phyloP scores from a whole-genome alignment of 495 filamentous ascomycete genomes.

The Podospora tetraspora region DNA sequence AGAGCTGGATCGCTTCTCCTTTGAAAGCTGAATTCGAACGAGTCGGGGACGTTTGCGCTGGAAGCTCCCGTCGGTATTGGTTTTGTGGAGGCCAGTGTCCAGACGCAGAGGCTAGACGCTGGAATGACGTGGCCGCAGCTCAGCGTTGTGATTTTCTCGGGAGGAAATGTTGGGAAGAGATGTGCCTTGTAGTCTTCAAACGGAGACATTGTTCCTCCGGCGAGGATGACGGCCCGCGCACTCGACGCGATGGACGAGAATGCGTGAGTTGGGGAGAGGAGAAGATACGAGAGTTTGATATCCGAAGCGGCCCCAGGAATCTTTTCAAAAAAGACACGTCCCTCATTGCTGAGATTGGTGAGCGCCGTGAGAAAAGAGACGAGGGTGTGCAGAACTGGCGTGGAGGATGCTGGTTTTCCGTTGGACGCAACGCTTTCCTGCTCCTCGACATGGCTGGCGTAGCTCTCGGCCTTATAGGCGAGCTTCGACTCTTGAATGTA shows the following conservation, averaged over 20 bases:
- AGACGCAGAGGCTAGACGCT: constrained; percentile 68
- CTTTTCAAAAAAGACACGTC: constrained; percentile 74
- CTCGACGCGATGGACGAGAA: constrained; percentile 85
- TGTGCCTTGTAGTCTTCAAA: constrained; percentile 84
- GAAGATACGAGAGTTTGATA: constrained; percentile 72
- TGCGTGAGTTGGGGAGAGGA: constrained; percentile 89
- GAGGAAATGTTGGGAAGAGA: constrained; percentile 70
- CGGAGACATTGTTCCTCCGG: constrained; percentile 96
- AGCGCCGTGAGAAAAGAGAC: constrained; percentile 76
- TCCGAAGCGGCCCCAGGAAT: constrained; percentile 34
- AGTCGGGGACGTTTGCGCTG: constrained; percentile 42
- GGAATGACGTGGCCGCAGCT: constrained; percentile 96
- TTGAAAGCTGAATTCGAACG: constrained; percentile 85
- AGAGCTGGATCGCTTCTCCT: constrained; percentile 55
- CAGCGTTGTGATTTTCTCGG: constrained; percentile 64
- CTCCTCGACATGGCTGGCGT: constrained; percentile 57
- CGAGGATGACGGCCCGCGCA: constrained; percentile 82
- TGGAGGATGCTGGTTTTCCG: constrained; percentile 33
- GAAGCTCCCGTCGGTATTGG: constrained; percentile 17
- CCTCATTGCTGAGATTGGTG: constrained; percentile 84
- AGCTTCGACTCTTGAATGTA: constrained; percentile 92
- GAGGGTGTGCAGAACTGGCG: constrained; percentile 76
- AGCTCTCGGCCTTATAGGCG: constrained; percentile 90
- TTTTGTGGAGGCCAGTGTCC: constrained; percentile 43
- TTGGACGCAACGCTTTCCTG: constrained; percentile 28